Percentiles rank a stretch among this genome's conserved stretches.
Conservation (phyloP, 345 rosid genomes). For the Populus davidiana region DNA sequence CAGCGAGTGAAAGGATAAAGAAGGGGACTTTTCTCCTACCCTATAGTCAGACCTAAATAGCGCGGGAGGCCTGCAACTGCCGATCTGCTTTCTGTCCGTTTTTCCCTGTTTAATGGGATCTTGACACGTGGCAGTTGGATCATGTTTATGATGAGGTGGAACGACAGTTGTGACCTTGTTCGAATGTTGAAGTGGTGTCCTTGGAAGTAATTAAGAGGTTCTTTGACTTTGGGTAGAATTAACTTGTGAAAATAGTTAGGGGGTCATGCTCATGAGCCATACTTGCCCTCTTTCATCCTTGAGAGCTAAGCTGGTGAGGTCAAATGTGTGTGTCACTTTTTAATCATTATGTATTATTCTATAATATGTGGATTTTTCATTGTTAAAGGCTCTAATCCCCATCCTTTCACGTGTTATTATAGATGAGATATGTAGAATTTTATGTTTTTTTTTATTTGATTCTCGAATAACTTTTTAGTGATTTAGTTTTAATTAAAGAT, state of each 20-base stretch:
- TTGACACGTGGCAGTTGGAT: slow-evolving; percentile 12
- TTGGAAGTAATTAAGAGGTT: neutral
- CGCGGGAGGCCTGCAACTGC: slow-evolving; percentile 11
- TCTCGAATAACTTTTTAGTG: too few relatives aligned
- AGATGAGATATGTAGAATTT: too few relatives aligned
- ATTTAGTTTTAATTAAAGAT: too few relatives aligned
- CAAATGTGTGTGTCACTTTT: neutral
- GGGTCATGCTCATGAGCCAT: slow-evolving; percentile 9
- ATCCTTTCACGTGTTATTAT: too few relatives aligned
- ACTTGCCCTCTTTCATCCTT: slow-evolving; percentile 6
- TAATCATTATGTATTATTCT: too few relatives aligned
- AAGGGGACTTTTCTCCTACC: slow-evolving; percentile 7
- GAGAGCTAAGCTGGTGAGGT: neutral
- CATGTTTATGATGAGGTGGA: neutral
- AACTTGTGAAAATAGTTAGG: neutral
- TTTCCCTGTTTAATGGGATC: neutral
- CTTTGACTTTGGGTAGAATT: neutral
- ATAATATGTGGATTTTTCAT: too few relatives aligned
- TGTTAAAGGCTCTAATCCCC: too few relatives aligned
- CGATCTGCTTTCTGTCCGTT: slow-evolving; percentile 16
- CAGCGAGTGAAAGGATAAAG: neutral
- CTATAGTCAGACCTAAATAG: neutral
- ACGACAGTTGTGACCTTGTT: slow-evolving; percentile 3
- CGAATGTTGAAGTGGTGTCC: neutral
- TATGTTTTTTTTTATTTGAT: too few relatives aligned